Conservation (phyloP, 2,329 filamentous ascomycete species). For the Paraphoma chrysanthemicola region DNA sequence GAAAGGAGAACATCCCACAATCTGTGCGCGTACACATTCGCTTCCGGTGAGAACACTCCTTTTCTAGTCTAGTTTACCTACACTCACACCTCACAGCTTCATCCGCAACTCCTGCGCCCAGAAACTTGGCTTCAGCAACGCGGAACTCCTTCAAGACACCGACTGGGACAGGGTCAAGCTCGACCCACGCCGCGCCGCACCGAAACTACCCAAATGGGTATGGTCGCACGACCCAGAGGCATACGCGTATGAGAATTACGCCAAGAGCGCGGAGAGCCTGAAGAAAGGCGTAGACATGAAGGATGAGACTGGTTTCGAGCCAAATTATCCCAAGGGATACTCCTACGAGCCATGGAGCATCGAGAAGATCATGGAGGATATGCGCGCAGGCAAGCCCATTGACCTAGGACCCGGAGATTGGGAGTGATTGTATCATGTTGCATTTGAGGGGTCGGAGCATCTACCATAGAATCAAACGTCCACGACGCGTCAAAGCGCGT, state of each 20-base stretch:
- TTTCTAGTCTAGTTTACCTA: not conserved
- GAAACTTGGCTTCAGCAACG: conserved; percentile 57
- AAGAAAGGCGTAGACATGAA: conserved; percentile 52
- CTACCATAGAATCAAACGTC: too few relatives aligned
- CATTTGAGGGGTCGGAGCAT: too few relatives aligned
- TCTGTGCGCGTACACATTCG: conserved; percentile 51
- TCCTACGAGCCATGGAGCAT: conserved; percentile 52
- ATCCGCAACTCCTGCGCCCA: conserved; percentile 58
- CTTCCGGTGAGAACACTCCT: conserved; percentile 43
- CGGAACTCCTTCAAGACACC: conserved; percentile 56
- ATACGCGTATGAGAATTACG: conserved; percentile 55
- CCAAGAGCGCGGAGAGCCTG: conserved; percentile 50
- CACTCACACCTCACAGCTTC: conserved; percentile 42
- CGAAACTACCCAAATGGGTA: conserved; percentile 56
- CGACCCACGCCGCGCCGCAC: conserved; percentile 52
- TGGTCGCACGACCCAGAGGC: conserved; percentile 55
- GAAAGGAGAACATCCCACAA: conserved; percentile 48
- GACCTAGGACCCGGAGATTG: conserved; percentile 47
- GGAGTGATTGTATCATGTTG: conserved; percentile 25
- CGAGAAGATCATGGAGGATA: conserved; percentile 51
- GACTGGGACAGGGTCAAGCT: conserved; percentile 58
- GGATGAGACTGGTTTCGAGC: conserved; percentile 50
- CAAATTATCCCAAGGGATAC: conserved; percentile 55
- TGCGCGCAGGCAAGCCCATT: conserved; percentile 42
- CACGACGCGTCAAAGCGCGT: too few relatives aligned